A percentile compares a stretch with the other conserved stretches of the same genome.
These are phyloP conservation scores for Salix arbutifolia DNA, from an alignment of 345 rosid genomes.

Conservation along the genomic window DNA sequence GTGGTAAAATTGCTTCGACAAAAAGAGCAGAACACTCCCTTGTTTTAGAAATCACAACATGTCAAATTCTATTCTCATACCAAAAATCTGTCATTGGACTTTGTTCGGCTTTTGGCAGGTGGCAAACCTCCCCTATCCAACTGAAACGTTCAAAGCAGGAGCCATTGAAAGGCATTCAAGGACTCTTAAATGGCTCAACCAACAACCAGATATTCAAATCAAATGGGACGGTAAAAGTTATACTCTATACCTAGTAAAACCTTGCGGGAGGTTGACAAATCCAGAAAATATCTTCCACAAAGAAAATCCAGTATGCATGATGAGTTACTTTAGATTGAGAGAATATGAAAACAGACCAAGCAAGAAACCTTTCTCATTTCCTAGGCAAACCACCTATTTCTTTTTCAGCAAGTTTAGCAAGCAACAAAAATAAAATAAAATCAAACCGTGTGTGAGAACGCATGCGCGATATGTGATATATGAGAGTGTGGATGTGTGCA, in stretches of 20 bases:
- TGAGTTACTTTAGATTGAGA: neutral
- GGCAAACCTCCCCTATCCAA: neutral
- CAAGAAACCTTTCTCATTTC: neutral
- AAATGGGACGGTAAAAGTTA: neutral
- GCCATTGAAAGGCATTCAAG: neutral
- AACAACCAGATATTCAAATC: neutral
- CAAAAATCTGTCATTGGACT: slow-evolving; percentile 7
- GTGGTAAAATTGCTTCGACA: neutral
- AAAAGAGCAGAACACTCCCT: neutral
- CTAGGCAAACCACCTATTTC: neutral
- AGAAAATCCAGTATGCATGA: neutral
- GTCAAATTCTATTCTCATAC: slow-evolving; percentile 28
- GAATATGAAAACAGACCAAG: neutral
- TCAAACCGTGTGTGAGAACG: neutral
- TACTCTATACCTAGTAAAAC: neutral
- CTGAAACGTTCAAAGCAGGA: neutral
- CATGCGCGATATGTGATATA: neutral
- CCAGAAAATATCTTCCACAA: neutral
- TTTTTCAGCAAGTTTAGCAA: too few relatives aligned
- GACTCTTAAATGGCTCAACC: neutral
- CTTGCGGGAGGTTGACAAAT: neutral
- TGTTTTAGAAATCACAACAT: neutral
- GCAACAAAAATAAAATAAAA: neutral
- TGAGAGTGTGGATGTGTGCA: neutral
- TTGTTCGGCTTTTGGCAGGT: neutral